These are phyloP conservation scores for Plasmodium inui DNA, from an alignment of 169 alveolate species.

Conservation along the genomic window DNA sequence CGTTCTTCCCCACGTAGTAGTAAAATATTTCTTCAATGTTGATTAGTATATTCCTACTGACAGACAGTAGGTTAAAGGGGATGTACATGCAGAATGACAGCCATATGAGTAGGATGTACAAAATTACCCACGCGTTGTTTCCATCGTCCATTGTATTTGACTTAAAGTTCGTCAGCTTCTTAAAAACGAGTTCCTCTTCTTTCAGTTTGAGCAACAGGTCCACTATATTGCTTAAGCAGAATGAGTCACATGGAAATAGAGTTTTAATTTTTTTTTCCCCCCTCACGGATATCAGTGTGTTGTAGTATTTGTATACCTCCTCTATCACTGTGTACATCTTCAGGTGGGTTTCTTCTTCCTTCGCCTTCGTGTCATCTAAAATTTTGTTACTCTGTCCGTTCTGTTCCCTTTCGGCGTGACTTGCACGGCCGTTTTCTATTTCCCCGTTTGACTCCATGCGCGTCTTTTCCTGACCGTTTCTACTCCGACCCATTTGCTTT, in stretches of 20 bases:
- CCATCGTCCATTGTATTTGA: constrained; percentile 31
- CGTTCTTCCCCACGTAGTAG: constrained; percentile 54
- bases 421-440: background rate
- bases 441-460: background rate
- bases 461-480: background rate
- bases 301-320: constrained; percentile 61
- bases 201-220: constrained; percentile 30
- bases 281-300: constrained; percentile 58
- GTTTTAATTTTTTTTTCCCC: constrained; percentile 69
- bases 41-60: constrained; percentile 2
- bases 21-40: constrained; percentile 55
- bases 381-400: background rate
- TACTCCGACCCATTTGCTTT: background rate
- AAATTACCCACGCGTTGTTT: constrained; percentile 36
- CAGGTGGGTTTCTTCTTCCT: background rate
- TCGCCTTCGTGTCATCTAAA: background rate
- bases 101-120: constrained; percentile 48
- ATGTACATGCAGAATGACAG: constrained; percentile 52
- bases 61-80: constrained; percentile 18
- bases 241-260: constrained; percentile 38
- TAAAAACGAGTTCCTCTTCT: constrained; percentile 10
- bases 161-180: constrained; percentile 9
- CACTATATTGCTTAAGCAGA: constrained; percentile 18
- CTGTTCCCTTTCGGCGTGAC: no score
- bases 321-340: constrained; percentile 31